Base-by-base conservation (phyloP, 73 alveolate genomes). In the Vitrella brassicaformis region DNA sequence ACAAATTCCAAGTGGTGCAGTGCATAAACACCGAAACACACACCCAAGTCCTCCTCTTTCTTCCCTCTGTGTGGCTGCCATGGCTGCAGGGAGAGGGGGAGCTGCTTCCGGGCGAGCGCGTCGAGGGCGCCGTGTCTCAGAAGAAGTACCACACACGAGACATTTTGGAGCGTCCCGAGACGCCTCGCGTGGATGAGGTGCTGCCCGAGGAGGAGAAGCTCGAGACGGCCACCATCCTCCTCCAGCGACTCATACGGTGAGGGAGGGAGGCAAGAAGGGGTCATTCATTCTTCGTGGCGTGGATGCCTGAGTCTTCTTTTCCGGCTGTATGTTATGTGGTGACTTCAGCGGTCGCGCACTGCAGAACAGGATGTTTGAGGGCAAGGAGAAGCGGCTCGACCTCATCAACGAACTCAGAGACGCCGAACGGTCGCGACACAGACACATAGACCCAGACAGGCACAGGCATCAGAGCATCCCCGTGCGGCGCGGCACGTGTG, bases 331-430 rank as follows among this genome's bases (percentile, higher is more conserved):
- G n/a, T n/a, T n/a, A n/a, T n/a, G n/a, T n/a, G n/a, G n/a, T n/a
- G n/a, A n/a, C n/a, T n/a, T n/a, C n/a, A n/a, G n/a, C n/a, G n/a
- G n/a, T n/a, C n/a, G n/a, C n/a, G n/a, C n/a, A n/a, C n/a, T n/a
- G 70, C 94, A 93, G 81, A 85, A 90, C 71, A 86, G 86, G 90
- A 93, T 93, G 98, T 93, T 90, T 84, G 98, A 93, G 80, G 98
- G 98, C 80, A 91, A 92, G 69, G 95, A 93, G 80, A 93, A 93
- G 89, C 88, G 98, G 73, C 90, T 92, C 68, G 98, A 93, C 78
- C 81, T 93, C 69, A 93, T 93, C 81, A 89, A 90, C 67, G 98
- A 93, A 86, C 86, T 93, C 56, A 87, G 95, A 68, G 93, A 91
- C 31, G 92, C 97, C 28, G 98, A 93, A 75, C 96, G 91, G 70